These are phyloP conservation scores for Boechera stricta DNA, from an alignment of 345 rosid species.

Conservation along the genomic window DNA sequence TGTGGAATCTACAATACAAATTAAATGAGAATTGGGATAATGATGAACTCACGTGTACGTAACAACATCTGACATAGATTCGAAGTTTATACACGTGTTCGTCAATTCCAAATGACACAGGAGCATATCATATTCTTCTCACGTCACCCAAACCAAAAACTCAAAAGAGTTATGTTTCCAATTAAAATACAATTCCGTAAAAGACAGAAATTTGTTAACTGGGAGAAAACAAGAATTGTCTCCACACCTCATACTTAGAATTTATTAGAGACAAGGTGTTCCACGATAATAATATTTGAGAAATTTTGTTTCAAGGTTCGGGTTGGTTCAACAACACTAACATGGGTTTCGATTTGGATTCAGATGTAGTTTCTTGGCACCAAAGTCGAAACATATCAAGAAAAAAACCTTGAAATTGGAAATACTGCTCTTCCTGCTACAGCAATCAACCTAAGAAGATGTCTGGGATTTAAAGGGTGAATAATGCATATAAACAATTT, in stretches of 20 bases:
- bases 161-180: background rate
- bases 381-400: background rate
- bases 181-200: background rate
- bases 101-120: background rate
- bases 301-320: background rate
- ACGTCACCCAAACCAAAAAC: background rate
- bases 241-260: too few relatives aligned
- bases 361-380: background rate
- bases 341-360: background rate
- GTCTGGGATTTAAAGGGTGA: background rate
- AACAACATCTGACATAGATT: slow-evolving; percentile 35
- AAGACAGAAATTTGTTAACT: background rate
- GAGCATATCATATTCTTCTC: background rate
- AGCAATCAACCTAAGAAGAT: background rate
- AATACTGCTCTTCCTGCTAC: background rate
- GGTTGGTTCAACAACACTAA: background rate
- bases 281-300: too few relatives aligned
- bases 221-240: background rate
- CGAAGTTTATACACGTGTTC: slow-evolving; percentile 20
- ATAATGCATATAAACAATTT: slow-evolving; percentile 19
- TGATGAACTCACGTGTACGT: slow-evolving; percentile 41
- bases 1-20: background rate
- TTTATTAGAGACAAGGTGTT: background rate
- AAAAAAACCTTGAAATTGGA: background rate
- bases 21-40: background rate